Base-by-base conservation (phyloP, 495 filamentous ascomycete species). In the Penicillium ucsense region DNA sequence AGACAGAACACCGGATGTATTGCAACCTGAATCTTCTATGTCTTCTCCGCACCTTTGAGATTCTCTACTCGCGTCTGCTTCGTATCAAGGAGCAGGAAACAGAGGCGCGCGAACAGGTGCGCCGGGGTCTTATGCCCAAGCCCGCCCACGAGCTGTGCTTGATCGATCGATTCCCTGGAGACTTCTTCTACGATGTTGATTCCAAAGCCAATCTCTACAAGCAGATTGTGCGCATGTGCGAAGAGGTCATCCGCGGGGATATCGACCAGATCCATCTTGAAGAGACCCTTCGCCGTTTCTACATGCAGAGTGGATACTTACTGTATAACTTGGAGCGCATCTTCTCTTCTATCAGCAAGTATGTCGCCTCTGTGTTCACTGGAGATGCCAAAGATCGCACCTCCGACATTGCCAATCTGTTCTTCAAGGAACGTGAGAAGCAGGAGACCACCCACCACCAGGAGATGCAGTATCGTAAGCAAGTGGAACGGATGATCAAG, bases 21-120 rank as follows among this genome's bases (percentile, higher is more conserved):
- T 83, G 81, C 60, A 97, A 94, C 62, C 75, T 87, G 48, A 84
- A 83, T 39, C 86, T 99, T 38, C 91, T 85, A 56, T 88, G 88
- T 67, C 95, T 99, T 73, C 85, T 99, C 71, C 83, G 85, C 12
- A 80, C 91, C 34, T 94, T 97, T 65, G 81, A 92, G 62, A 83
- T 85, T 3, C 71, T 97, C 5, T 97, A 91, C 64, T 80, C 83
- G 50, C 83, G 94, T 34, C 76, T 99, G 8, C 68, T 81, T 46
- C 79, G 83, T 44, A 79, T 97, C 66, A 96, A 95, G 70, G 68
- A 80, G 30, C 78, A 81, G 55, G 87, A 85, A 61, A 75, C 73
- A 11, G 74, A 82, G 39, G 90, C 91, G 12, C 73, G 74, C 32
- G 74, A 81, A 46, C 84, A 86, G 57, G 82, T 95, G 8, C 68